Evolutionary conservation across 441 rosid species (phyloP).

Genomic region (Populus trichocarpa): DNA sequence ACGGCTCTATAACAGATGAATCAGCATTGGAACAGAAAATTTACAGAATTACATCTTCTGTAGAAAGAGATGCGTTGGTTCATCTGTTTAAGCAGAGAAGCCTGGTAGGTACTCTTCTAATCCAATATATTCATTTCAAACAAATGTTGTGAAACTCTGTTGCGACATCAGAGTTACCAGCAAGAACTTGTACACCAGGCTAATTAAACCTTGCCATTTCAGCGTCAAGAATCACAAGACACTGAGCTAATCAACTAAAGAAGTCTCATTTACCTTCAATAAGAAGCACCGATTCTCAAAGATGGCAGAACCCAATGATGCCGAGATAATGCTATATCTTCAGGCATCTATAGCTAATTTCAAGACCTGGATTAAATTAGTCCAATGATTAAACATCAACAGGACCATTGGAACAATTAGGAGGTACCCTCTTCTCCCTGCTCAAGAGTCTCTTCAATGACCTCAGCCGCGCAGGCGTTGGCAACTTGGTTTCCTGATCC

Average conservation of each 20-base stretch:
- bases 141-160: background rate
- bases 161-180: background rate
- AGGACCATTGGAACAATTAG: constrained; percentile 28
- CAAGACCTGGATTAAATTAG: background rate
- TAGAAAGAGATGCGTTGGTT: constrained; percentile 1
- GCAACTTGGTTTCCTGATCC: constrained; percentile 57
- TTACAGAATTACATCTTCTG: constrained; percentile 20
- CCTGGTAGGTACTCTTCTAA: background rate
- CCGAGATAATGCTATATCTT: constrained; percentile 18
- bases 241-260: constrained; percentile 1
- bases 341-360: constrained; percentile 11
- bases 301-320: constrained; percentile 9
- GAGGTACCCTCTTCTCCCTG: constrained; percentile 54
- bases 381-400: constrained; percentile 29
- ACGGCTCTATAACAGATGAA: constrained; percentile 19
- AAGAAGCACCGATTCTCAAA: constrained; percentile 10
- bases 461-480: constrained; percentile 54
- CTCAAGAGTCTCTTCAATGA: constrained; percentile 73
- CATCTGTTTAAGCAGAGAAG: constrained; percentile 22
- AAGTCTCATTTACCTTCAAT: background rate
- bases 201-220: background rate
- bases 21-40: constrained; percentile 7
- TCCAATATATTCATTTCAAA: constrained; percentile 3
- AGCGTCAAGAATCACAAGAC: background rate
- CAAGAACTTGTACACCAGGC: background rate